These are phyloP conservation scores for Dittrichia graveolens DNA, from an alignment of 129 eudicot genomes.

Conservation along the genomic window DNA sequence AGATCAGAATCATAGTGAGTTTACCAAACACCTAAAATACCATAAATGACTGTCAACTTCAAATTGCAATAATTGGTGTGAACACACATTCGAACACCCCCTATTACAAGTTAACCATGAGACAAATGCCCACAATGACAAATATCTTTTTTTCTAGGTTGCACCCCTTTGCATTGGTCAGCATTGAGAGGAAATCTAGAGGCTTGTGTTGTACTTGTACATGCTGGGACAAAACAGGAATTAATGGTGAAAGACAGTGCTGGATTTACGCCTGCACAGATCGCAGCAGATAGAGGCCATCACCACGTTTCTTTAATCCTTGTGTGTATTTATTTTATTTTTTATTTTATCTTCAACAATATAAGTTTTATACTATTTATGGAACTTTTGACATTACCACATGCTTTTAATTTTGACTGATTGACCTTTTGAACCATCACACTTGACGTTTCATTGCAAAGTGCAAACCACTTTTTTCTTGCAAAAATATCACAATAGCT, in stretches of 20 bases:
- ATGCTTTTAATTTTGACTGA: not conserved
- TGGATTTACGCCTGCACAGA: constrained; percentile 79
- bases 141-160: constrained; percentile 49
- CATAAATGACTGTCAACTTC: not conserved
- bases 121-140: not conserved
- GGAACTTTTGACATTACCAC: not conserved
- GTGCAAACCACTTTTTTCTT: constrained; percentile 2
- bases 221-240: constrained; percentile 85
- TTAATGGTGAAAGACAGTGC: constrained; percentile 73
- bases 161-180: constrained; percentile 98
- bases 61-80: not conserved
- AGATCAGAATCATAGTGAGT: not conserved
- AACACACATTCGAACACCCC: not conserved
- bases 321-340: constrained; percentile 48
- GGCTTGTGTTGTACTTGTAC: constrained; percentile 81
- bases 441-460: constrained; percentile 8
- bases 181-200: constrained; percentile 83
- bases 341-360: not conserved
- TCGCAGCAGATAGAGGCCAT: constrained; percentile 96
- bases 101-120: not conserved
- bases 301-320: constrained; percentile 76
- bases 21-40: not conserved
- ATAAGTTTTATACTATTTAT: not conserved
- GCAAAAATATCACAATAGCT: not conserved
- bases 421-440: constrained; percentile 16